Base-by-base conservation (phyloP, 1,139 yeast species). In the Candida pseudoviswanathii region DNA sequence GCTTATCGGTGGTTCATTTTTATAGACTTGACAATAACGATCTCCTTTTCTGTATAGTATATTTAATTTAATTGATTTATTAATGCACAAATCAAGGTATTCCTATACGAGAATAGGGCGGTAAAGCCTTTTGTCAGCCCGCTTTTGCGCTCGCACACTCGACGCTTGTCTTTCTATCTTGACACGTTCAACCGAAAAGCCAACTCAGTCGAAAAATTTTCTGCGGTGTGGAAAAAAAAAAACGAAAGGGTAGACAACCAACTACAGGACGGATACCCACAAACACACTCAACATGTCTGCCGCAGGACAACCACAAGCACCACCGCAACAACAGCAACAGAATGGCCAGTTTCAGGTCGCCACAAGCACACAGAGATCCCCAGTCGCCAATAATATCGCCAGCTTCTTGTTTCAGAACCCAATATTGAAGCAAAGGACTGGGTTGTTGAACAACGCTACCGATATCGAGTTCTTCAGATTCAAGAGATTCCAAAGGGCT, bases 401-500 rank as follows among this genome's bases (percentile, higher is more conserved):
- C 41, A 78, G 80, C 51, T 88, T 78, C 55, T 72, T 91, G 52
- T 84, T 94, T 55, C 82, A 83, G 59, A 80, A 87, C 64, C 65
- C 75, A 41, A 68, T 71, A 27, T 75, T 94, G 57, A 94, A 94
- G 64, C 87, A 84, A 64, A 84, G 99, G 61, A 81, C 83, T 51
- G 98, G 97, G 5, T 71, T 86, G 41, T 73, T 89, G 49, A 84
- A 85, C 60, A 86, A 86, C 48, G 80, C 81, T 54, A 81, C 82
- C 34, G 80, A 76, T 49, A 79, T 82, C 40, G 96, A 89, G 53
- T 92, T 94, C 66, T 94, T 94, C 79, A 78, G 96, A 58, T 88
- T 76, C 65, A 94, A 95, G 67, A 80, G 99, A 60, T 86, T 90
- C 43, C 71, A 82, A 11, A 77, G 98, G 58, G 96, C 96, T 0